phyloP scores from a whole-genome alignment of 495 filamentous ascomycete genomes.

The Cercophora newfieldiana region DNA sequence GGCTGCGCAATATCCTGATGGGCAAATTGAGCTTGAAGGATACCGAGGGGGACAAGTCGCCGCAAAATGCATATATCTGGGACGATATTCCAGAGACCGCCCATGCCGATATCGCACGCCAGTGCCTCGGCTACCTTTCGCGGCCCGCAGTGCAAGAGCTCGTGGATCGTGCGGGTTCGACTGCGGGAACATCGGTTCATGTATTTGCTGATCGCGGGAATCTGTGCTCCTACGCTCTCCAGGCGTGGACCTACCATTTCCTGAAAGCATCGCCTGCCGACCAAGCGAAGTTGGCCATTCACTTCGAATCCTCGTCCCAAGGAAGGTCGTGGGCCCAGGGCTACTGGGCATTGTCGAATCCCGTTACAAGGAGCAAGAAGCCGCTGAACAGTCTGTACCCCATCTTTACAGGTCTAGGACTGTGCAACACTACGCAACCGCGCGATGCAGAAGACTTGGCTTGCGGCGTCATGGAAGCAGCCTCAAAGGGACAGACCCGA shows the following conservation, averaged over 20 bases:
- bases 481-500: no score
- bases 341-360: background rate
- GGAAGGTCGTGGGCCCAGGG: background rate
- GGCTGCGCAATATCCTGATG: conserved; percentile 2
- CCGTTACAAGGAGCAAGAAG: no score
- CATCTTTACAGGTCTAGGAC: no score
- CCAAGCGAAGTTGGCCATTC: background rate
- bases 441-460: no score
- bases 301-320: background rate
- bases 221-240: conserved; percentile 10
- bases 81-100: conserved; percentile 3
- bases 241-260: conserved; percentile 9
- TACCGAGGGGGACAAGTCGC: background rate
- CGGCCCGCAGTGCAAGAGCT: background rate
- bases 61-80: background rate
- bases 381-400: no score
- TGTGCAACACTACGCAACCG: no score
- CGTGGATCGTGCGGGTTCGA: background rate
- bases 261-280: background rate
- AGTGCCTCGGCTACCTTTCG: conserved; percentile 1
- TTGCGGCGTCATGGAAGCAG: no score
- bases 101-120: conserved; percentile 8
- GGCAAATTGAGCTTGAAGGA: background rate
- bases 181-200: background rate
- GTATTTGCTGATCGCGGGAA: conserved; percentile 5